Conservation (phyloP, 2,329 filamentous ascomycete species). For the Penicillium glabrum region DNA sequence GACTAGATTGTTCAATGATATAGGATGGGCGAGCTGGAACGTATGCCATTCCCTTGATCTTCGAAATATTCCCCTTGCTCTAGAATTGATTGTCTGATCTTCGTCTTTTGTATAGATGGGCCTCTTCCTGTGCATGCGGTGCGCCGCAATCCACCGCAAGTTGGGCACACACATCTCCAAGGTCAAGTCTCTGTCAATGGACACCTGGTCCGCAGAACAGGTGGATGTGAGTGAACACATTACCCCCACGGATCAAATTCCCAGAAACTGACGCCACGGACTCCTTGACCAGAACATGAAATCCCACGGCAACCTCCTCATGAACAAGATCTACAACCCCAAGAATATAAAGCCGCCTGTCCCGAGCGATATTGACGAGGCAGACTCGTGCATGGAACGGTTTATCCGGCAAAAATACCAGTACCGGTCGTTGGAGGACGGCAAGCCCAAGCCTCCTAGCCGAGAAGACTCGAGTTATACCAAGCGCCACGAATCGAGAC, state of each 20-base stretch:
- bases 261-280: conserved; percentile 26
- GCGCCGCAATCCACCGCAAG: conserved; percentile 91
- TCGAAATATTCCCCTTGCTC: not conserved
- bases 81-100: conserved; percentile 9
- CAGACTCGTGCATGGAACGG: conserved; percentile 89
- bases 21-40: conserved; percentile 96
- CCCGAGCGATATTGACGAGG: conserved; percentile 87
- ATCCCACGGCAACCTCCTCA: conserved; percentile 79
- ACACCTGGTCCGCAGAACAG: conserved; percentile 93
- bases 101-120: conserved; percentile 63
- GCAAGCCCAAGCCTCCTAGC: conserved; percentile 46
- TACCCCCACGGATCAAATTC: not conserved
- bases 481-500: conserved; percentile 17
- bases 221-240: conserved; percentile 70
- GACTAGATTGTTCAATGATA: conserved; percentile 7
- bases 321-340: conserved; percentile 88
- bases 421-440: conserved; percentile 56
- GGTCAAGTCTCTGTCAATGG: conserved; percentile 98
- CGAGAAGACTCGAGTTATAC: conserved; percentile 59
- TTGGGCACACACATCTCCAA: conserved; percentile 94
- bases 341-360: conserved; percentile 78
- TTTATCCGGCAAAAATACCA: conserved; percentile 96
- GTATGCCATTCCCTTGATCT: conserved; percentile 54
- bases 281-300: conserved; percentile 74
- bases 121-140: conserved; percentile 96